Percentiles rank a stretch among this genome's conserved stretches.
Conservation (phyloP, 2,329 filamentous ascomycete genomes). For the Colletotrichum sublineola region DNA sequence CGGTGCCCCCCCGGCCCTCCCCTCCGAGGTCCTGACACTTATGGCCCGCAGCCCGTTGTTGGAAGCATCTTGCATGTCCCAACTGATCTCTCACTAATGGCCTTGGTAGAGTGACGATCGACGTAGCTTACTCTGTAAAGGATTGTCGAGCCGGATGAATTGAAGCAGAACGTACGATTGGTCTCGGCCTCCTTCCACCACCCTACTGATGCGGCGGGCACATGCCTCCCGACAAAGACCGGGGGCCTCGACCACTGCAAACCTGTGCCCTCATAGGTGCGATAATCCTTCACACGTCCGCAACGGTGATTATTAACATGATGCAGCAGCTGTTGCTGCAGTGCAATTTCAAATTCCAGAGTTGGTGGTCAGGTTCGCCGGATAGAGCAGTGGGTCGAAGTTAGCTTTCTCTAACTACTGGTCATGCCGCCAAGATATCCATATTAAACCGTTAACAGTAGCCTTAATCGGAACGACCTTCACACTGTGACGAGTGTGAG, state of each 20-base stretch:
- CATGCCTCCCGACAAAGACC: not conserved
- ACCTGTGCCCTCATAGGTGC: not conserved
- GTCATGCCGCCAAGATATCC: not conserved
- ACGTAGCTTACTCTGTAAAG: not conserved
- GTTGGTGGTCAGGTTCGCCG: not conserved
- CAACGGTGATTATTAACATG: not conserved
- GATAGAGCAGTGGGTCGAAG: not conserved
- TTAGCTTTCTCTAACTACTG: not conserved
- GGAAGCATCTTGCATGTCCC: not conserved
- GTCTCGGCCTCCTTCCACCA: not conserved
- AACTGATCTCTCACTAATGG: not conserved
- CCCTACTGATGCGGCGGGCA: not conserved
- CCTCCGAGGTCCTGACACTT: too few relatives aligned
- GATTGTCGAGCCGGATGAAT: slow-evolving; percentile 25
- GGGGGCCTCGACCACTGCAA: slow-evolving; percentile 13
- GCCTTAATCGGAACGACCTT: not conserved
- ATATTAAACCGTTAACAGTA: slow-evolving; percentile 14
- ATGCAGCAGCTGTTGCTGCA: not conserved
- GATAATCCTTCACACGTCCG: not conserved
- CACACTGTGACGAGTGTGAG: slow-evolving; percentile 28
- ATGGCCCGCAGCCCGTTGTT: not conserved
- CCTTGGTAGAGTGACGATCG: slow-evolving; percentile 15
- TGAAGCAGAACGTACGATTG: not conserved
- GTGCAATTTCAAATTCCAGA: not conserved
- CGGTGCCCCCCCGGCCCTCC: too few relatives aligned